A percentile compares a stretch with the other conserved stretches of the same genome.
Conservation (phyloP, 352 stramenopile species). For the Globisporangium spiculum region DNA sequence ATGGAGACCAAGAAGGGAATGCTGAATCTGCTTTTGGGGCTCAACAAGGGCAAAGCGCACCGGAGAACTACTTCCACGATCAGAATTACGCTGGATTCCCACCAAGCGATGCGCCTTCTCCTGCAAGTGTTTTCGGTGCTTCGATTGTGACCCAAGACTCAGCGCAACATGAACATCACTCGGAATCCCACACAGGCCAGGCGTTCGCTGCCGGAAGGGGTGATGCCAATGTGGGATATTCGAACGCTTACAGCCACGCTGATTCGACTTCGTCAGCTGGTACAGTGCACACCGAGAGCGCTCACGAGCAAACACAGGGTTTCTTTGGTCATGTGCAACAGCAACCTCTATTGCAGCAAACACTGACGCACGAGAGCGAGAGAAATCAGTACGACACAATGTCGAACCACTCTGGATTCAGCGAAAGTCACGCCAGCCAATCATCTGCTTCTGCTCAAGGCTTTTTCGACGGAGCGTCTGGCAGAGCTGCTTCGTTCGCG, state of each 20-base stretch:
- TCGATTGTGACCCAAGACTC: not conserved
- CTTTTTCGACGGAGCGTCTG: conserved; percentile 11
- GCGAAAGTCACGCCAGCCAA: conserved; percentile 9
- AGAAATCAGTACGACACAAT: conserved; percentile 11
- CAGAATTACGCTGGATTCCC: not conserved
- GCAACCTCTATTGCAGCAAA: not conserved
- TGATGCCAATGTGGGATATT: conserved; percentile 1
- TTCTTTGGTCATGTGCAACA: conserved; percentile 7
- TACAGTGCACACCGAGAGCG: not conserved
- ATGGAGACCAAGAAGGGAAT: not conserved
- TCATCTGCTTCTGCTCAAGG: conserved; percentile 10
- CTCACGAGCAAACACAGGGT: not conserved
- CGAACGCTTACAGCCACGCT: conserved; percentile 7
- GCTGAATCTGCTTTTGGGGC: not conserved
- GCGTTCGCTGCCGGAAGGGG: not conserved
- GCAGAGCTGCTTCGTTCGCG: conserved; percentile 9
- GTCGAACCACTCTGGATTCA: conserved; percentile 13
- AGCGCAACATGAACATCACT: not conserved
- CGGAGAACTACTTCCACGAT: not conserved
- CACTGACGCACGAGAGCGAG: conserved; percentile 1
- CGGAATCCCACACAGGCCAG: not conserved
- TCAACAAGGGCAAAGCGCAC: not conserved
- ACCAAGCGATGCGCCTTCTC: not conserved
- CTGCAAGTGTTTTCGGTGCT: not conserved
- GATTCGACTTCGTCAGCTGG: conserved; percentile 3